These are phyloP conservation scores for Carallia brachiata DNA, from an alignment of 345 rosid species.

Conservation along the genomic window DNA sequence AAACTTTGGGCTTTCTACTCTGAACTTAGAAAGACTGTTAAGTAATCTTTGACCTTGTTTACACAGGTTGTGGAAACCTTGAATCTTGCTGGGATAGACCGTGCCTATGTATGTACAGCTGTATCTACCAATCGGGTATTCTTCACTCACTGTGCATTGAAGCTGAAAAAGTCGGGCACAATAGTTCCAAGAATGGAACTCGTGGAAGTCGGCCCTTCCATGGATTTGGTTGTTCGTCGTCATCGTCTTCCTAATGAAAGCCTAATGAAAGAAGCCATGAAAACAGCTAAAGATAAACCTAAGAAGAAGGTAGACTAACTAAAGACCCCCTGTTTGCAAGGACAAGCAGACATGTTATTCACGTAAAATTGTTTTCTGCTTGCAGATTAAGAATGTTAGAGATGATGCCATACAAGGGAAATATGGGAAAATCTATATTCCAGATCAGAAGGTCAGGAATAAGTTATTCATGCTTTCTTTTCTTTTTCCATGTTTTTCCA, in stretches of 20 bases:
- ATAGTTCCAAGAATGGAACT: slow-evolving; percentile 89
- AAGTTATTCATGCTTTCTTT: neutral
- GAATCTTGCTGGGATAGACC: slow-evolving; percentile 84
- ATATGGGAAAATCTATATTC: slow-evolving; percentile 74
- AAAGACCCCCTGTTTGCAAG: neutral
- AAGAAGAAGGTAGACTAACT: slow-evolving; percentile 73
- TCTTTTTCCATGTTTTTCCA: neutral
- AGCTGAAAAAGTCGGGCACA: slow-evolving; percentile 83
- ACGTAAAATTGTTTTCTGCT: slow-evolving; percentile 11
- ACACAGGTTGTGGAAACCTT: slow-evolving; percentile 82
- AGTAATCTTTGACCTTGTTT: slow-evolving; percentile 9
- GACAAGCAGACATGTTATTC: slow-evolving; percentile 5
- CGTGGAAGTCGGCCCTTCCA: slow-evolving; percentile 91
- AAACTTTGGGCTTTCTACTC: neutral
- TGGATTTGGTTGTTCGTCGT: slow-evolving; percentile 91
- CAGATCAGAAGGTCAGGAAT: slow-evolving; percentile 80
- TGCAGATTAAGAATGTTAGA: slow-evolving; percentile 72
- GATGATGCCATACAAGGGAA: slow-evolving; percentile 61
- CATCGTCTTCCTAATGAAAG: slow-evolving; percentile 83
- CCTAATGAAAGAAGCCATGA: slow-evolving; percentile 84
- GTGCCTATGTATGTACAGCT: slow-evolving; percentile 81
- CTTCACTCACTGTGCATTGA: slow-evolving; percentile 78
- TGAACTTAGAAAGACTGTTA: neutral
- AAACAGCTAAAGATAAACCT: slow-evolving; percentile 55
- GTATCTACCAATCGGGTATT: slow-evolving; percentile 58